Conservation (phyloP, 805 yeast species). For the Metschnikowia hibisci region DNA sequence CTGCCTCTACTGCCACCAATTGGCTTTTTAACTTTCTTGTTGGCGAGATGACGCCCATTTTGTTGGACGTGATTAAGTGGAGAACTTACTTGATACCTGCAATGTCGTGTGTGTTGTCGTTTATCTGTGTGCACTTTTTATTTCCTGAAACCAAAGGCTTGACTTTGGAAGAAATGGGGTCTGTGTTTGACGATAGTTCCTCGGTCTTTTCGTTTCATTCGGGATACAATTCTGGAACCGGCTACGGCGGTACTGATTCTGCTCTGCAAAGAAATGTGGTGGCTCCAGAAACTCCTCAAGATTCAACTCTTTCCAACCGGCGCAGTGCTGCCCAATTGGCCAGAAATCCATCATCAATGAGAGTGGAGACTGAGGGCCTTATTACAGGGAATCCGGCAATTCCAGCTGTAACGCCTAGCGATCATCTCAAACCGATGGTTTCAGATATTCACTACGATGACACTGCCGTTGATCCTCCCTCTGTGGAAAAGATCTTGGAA, state of each 20-base stretch:
- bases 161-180: conserved; percentile 86
- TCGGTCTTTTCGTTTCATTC: conserved; percentile 43
- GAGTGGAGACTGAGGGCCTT: conserved; percentile 31
- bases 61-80: conserved; percentile 76
- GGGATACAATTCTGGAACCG: conserved; percentile 16
- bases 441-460: conserved; percentile 17
- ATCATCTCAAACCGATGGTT: conserved; percentile 14
- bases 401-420: conserved; percentile 11
- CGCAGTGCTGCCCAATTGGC: conserved; percentile 42
- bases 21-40: conserved; percentile 92
- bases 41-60: conserved; percentile 86
- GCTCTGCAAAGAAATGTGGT: conserved; percentile 9
- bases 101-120: conserved; percentile 67
- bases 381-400: conserved; percentile 27
- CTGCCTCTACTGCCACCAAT: conserved; percentile 84
- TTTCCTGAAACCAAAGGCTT: conserved; percentile 93
- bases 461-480: conserved; percentile 17
- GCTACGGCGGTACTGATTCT: conserved; percentile 15
- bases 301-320: conserved; percentile 4
- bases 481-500: conserved; percentile 13
- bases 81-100: conserved; percentile 80
- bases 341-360: conserved; percentile 32
- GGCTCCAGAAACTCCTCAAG: conserved; percentile 5
- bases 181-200: conserved; percentile 67
- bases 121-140: conserved; percentile 62